These are phyloP conservation scores for Phytophthora syringae DNA, from an alignment of 352 stramenopile species.

Conservation along the genomic window DNA sequence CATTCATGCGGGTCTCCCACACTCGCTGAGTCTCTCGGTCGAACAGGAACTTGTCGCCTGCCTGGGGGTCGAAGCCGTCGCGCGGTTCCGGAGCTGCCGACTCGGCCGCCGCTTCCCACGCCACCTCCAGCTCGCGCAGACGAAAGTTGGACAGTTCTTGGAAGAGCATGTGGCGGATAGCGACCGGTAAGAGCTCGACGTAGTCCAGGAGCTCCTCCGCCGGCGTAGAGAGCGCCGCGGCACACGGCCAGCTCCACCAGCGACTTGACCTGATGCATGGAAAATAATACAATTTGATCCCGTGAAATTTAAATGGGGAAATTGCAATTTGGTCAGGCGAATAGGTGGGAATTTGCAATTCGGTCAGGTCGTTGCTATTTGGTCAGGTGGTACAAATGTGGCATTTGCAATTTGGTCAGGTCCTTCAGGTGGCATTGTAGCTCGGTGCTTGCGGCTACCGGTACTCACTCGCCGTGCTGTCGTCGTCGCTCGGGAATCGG, in stretches of 20 bases:
- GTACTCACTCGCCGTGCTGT: too few species aligned
- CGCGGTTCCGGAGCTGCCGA: slow-evolving; percentile 14
- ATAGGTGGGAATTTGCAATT: too few species aligned
- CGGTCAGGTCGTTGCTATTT: too few species aligned
- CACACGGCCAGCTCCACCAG: slow-evolving; percentile 42
- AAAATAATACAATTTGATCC: too few species aligned
- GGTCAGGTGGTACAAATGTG: too few species aligned
- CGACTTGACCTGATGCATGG: slow-evolving; percentile 25
- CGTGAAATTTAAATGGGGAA: too few species aligned
- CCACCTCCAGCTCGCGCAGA: slow-evolving; percentile 57
- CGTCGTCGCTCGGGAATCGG: too few species aligned
- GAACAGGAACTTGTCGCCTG: slow-evolving; percentile 43
- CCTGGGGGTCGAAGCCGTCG: slow-evolving; percentile 26
- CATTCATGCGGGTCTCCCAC: slow-evolving; percentile 37
- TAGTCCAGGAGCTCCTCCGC: slow-evolving; percentile 48
- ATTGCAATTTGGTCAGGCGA: too few species aligned
- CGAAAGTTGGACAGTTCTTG: slow-evolving; percentile 46
- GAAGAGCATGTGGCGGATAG: slow-evolving; percentile 52
- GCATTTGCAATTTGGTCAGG: too few species aligned
- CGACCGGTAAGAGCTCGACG: slow-evolving; percentile 49
- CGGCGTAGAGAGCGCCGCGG: slow-evolving; percentile 37
- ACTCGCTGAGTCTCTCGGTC: slow-evolving; percentile 44
- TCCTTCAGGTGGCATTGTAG: too few species aligned
- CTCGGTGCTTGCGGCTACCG: too few species aligned
- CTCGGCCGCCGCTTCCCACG: slow-evolving; percentile 33